phyloP scores from a whole-genome alignment of 768 basidiomycete genomes.

The Mrakia hoshinonis region DNA sequence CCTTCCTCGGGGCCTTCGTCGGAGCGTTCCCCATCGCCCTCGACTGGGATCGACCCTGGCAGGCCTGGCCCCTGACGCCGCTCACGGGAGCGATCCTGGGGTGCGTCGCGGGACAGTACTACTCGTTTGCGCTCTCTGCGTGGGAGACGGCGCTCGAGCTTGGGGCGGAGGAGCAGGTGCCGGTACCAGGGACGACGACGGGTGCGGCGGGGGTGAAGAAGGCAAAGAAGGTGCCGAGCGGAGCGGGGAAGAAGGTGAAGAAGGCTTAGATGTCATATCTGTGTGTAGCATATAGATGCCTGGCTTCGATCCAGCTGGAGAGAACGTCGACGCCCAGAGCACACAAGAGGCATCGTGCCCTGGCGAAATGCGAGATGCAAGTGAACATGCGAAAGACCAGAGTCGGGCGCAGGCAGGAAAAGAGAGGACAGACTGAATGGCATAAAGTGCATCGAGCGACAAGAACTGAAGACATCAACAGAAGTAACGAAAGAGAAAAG shows the following conservation, averaged over 20 bases:
- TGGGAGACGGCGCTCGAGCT: background rate
- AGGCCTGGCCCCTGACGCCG: conserved; percentile 80
- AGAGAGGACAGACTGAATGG: too few relatives aligned
- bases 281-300: too few relatives aligned
- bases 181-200: background rate
- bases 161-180: background rate
- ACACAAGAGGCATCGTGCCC: too few relatives aligned
- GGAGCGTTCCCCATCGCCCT: conserved; percentile 78
- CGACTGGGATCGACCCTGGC: conserved; percentile 97
- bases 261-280: conserved; percentile 8
- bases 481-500: too few relatives aligned
- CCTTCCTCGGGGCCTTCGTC: conserved; percentile 66
- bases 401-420: too few relatives aligned
- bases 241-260: conserved; percentile 6
- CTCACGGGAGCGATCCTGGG: conserved; percentile 64
- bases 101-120: conserved; percentile 54
- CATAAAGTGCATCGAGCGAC: too few relatives aligned
- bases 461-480: too few relatives aligned
- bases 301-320: too few relatives aligned
- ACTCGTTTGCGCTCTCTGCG: conserved; percentile 48
- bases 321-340: too few relatives aligned
- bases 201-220: background rate
- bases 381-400: too few relatives aligned
- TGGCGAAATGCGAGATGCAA: too few relatives aligned
- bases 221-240: background rate